Conservation (phyloP, 768 basidiomycete species). For the Collybiopsis confluens region DNA sequence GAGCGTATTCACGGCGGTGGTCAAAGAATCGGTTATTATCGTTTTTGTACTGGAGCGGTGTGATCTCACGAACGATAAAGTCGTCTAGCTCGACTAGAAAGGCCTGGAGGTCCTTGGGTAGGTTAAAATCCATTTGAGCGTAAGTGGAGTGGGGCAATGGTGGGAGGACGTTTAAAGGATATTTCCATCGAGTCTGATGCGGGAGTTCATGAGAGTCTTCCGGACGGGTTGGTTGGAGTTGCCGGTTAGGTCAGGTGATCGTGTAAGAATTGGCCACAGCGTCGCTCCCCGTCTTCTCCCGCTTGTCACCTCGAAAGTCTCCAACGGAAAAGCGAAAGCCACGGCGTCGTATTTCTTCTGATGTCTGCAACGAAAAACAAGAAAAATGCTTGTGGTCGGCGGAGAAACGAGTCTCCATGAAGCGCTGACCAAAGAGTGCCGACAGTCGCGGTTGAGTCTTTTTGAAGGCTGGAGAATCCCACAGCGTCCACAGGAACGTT, state of each 20-base stretch:
- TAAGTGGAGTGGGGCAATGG: neutral
- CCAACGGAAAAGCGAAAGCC: neutral
- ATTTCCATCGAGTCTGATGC: neutral
- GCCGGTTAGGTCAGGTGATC: neutral
- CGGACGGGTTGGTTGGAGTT: neutral
- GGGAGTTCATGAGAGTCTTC: neutral
- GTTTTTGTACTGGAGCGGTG: conserved; percentile 10
- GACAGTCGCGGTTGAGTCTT: neutral
- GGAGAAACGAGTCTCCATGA: no score
- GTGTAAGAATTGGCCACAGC: neutral
- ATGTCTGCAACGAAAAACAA: no score
- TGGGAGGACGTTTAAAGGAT: neutral
- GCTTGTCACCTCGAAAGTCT: neutral
- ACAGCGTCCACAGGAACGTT: neutral
- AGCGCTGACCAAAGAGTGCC: neutral
- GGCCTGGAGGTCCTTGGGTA: neutral
- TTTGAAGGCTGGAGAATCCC: neutral
- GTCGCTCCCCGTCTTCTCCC: neutral
- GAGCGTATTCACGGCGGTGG: conserved; percentile 11
- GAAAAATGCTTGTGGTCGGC: no score
- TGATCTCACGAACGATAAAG: conserved; percentile 10
- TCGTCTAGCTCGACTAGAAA: conserved; percentile 9
- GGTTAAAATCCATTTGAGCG: neutral
- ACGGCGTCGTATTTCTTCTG: no score
- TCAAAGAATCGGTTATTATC: conserved; percentile 13